Conservation (phyloP, 1,284 basidiomycete genomes). For the Binderoboletus segoi region DNA sequence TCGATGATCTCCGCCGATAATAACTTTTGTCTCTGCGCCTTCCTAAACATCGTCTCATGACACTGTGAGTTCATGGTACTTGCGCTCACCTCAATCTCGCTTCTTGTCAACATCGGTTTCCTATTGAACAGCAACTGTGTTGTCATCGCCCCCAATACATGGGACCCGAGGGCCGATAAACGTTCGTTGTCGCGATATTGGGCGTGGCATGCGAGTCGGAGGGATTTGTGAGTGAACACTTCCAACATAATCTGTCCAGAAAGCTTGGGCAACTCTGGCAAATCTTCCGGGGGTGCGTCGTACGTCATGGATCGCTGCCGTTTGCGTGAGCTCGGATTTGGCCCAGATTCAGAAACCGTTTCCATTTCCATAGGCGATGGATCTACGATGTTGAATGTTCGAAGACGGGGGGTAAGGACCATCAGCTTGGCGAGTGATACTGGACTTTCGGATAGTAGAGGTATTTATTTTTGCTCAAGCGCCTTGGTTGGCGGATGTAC, state of each 20-base stretch:
- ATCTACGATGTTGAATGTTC: conserved; percentile 38
- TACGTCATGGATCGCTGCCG: conserved; percentile 36
- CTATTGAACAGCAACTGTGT: conserved; percentile 54
- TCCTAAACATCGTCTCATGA: conserved; percentile 30
- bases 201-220: conserved; percentile 48
- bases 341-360: conserved; percentile 26
- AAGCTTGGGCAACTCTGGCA: conserved; percentile 46
- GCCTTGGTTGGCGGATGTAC: conserved; percentile 16
- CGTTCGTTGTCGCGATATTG: conserved; percentile 61
- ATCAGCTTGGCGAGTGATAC: conserved; percentile 24
- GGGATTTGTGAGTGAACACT: conserved; percentile 67
- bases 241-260: conserved; percentile 59
- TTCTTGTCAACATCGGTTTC: conserved; percentile 52
- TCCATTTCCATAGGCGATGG: conserved; percentile 38
- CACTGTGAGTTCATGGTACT: conserved; percentile 9
- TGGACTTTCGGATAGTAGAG: conserved; percentile 11
- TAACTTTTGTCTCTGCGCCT: conserved; percentile 40
- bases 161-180: conserved; percentile 54
- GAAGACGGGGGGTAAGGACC: conserved; percentile 39
- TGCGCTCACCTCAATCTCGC: conserved; percentile 52
- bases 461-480: conserved; percentile 20
- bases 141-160: conserved; percentile 52
- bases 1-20: conserved; percentile 52
- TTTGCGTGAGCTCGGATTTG: conserved; percentile 32
- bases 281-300: conserved; percentile 31